Base-by-base conservation (phyloP, 495 filamentous ascomycete genomes). In the Pyrenula aspistea region DNA sequence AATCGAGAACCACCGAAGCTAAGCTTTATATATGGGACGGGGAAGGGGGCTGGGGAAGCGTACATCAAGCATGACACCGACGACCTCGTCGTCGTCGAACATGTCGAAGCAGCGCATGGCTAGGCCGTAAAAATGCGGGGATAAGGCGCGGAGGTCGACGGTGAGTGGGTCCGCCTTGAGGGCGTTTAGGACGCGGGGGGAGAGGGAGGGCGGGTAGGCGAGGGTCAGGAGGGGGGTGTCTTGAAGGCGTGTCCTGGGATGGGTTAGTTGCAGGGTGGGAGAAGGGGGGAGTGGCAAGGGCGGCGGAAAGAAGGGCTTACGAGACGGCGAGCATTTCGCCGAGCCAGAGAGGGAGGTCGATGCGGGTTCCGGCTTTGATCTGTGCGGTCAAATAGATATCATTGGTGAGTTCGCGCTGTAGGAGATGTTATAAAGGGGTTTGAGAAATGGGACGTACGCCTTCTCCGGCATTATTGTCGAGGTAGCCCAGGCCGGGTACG, bases 281-380 rank as follows among this genome's bases (percentile, higher is more conserved):
- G n/a, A n/a, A n/a, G n/a, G n/a, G n/a, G n/a, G 20, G 11, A 8
- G 50, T 50, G 50, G 4, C 49, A 20, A 20, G 24, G 31, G 31
- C 31, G 54, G 19, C 22, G 10, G 4, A n/a, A 50, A 50, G 19
- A 56, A 24, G 22, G 53, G 62, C 65, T 69, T 67, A 83, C 78
- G 85, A 86, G 51, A 95, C 85, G 50, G 89, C 92, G 24, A 98
- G 86, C 79, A 95, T 91, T 71, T 96, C 89, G 57, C 87, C 89
- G n/a, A 98, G 84, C 94, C 94, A 98, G 67, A 97, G 76, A 36
- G 93, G 94, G 0, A 98, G 83, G 56, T 86, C 82, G 56, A 96
- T 74, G 25, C 82, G 81, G 1, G 88, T 90, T 31, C 88, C 87
- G 49, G 84, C 69, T 71, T 89, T 90, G 60, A 97, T 86, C 82